Evolutionary conservation across 305 asterid species (phyloP), one percentile per base, ranked within the genome.

Genomic region (Fraxinus latifolia): DNA sequence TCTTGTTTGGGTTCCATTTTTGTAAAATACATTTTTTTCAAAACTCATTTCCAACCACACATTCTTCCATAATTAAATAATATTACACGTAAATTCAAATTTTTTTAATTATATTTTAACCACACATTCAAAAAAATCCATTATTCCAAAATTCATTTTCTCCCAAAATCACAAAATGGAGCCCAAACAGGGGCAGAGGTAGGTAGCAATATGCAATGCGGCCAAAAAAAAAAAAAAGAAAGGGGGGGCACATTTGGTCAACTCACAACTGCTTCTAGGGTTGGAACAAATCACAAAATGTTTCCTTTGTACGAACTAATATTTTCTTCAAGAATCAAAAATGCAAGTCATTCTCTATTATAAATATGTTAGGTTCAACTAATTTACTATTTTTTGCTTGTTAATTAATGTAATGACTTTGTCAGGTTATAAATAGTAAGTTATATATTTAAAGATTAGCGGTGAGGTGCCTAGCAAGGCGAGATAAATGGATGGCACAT

Each of bases 381-480:
- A 2, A 83, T 82, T 62, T 31, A 53, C 39, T 62, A 58, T 14
- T 39, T 68, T 70, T 9, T 19, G 60, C 82, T 32, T 80, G 55
- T 68, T 6, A 32, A 68, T 74, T 70, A 73, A 71, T 25, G 77
- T 75, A 34, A 44, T 31, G 80, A 74, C 62, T 39, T 27, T 5
- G 85, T 58, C 84, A 73, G 67, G 71, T 75, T 50, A 29, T 50
- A 42, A 37, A 32, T 15, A 74, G 81, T n/a, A n/a, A 36, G 7
- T 55, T 37, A 37, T 37, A 37, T 71, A 34, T 12, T n/a, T 31
- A 14, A 34, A 5, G 33, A 80, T 39, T 21, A 15, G 60, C 60
- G 1, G 21, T 47, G 60, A 12, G 58, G 58, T 44, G 17, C 60
- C 47, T 47, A 47, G 58, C 58, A 47, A 47, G 19, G 14, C 58